Conservation (phyloP, 2,329 filamentous ascomycete species). For the Aspergillus pseudoterreus region DNA sequence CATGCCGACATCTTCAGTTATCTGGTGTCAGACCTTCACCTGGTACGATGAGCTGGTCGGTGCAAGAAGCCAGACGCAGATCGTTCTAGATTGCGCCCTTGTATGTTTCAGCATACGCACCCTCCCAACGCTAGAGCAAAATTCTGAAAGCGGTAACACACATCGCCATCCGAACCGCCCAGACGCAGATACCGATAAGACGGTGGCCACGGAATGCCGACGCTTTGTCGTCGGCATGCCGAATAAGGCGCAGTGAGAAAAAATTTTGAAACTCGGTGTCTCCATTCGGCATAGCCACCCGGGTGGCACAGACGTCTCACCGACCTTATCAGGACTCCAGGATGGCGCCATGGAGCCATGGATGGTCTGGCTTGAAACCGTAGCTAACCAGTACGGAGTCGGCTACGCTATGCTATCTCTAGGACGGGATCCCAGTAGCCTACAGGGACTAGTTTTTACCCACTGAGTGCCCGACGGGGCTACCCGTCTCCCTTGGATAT, state of each 20-base stretch:
- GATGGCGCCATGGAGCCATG: neutral
- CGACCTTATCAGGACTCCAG: neutral
- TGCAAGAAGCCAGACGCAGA: too few relatives aligned
- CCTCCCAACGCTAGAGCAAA: too few relatives aligned
- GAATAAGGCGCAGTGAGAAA: conserved; percentile 2
- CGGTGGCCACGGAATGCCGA: conserved; percentile 14
- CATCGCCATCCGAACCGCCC: neutral
- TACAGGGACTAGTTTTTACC: neutral
- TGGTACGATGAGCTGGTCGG: too few relatives aligned
- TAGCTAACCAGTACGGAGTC: too few relatives aligned
- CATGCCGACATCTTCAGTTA: too few relatives aligned
- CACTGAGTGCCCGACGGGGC: neutral
- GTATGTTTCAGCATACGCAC: too few relatives aligned
- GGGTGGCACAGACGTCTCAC: neutral
- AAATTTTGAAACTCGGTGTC: conserved; percentile 11
- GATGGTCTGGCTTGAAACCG: neutral
- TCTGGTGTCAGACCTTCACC: too few relatives aligned
- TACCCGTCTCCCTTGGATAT: neutral
- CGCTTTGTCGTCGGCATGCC: conserved; percentile 16
- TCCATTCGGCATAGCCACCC: conserved; percentile 12
- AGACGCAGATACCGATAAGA: conserved; percentile 14
- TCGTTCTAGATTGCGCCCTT: too few relatives aligned
- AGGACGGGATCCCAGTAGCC: too few relatives aligned
- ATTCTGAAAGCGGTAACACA: neutral
- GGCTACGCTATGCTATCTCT: too few relatives aligned